These are phyloP conservation scores for Begonia fuchsioides DNA, from an alignment of 306 rosid genomes.

Conservation along the genomic window DNA sequence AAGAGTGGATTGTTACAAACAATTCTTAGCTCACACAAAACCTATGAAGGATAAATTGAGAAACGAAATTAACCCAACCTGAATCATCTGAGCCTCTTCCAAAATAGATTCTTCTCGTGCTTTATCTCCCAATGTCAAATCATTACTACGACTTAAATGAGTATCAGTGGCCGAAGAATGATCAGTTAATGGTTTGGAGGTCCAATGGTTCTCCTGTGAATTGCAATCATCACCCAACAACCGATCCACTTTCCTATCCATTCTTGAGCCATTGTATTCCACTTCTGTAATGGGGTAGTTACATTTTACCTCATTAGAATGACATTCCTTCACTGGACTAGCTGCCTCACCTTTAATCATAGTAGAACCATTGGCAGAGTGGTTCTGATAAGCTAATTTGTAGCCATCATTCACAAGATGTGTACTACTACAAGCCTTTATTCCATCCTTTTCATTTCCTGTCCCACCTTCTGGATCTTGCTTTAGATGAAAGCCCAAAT, in stretches of 20 bases:
- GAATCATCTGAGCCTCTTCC: conserved; percentile 73
- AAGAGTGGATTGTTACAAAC: conserved; percentile 7
- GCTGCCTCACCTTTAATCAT: conserved; percentile 31
- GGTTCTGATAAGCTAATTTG: conserved; percentile 28
- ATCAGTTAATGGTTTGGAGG: conserved; percentile 20
- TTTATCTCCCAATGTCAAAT: conserved; percentile 40
- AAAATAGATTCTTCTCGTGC: conserved; percentile 84
- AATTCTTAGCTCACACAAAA: conserved; percentile 3
- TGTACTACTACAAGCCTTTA: conserved; percentile 19
- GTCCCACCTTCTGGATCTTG: conserved; percentile 20
- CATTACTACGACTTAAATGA: conserved; percentile 25
- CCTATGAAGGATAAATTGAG: conserved; percentile 7
- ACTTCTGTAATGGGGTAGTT: too few species aligned
- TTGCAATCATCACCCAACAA: conserved; percentile 27
- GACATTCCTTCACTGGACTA: background rate
- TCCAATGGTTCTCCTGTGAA: conserved; percentile 29
- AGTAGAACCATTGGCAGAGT: conserved; percentile 18
- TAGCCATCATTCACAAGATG: conserved; percentile 19
- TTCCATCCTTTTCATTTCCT: conserved; percentile 26
- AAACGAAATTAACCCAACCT: conserved; percentile 37
- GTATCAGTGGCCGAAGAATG: conserved; percentile 23
- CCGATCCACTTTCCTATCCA: conserved; percentile 28
- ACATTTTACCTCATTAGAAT: too few species aligned
- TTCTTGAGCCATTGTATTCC: conserved; percentile 13
- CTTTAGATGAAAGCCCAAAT: conserved; percentile 34